phyloP scores from a whole-genome alignment of 2,329 filamentous ascomycete species.

The Trichoderma sp. region DNA sequence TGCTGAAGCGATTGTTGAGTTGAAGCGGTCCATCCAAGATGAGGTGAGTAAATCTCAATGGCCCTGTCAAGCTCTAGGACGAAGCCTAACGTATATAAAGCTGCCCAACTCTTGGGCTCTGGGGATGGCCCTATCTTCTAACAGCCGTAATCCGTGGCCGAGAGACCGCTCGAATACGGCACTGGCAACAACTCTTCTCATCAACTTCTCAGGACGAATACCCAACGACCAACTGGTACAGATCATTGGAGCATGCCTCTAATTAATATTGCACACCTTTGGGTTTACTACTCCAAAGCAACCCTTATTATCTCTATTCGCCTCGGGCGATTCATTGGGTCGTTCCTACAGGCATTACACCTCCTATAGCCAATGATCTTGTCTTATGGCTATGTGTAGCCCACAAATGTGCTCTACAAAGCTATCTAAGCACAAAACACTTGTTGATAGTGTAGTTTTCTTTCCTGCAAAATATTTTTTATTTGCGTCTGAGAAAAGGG shows the following conservation, averaged over 20 bases:
- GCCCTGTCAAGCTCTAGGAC: neutral
- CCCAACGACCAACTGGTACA: constrained; percentile 32
- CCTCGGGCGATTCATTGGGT: neutral
- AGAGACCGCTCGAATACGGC: constrained; percentile 33
- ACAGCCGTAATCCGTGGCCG: constrained; percentile 27
- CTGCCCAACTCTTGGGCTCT: constrained; percentile 35
- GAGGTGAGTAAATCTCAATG: constrained; percentile 28
- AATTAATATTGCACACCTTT: neutral
- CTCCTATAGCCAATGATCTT: neutral
- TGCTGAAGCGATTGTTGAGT: constrained; percentile 24
- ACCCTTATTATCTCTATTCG: neutral
- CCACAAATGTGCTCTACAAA: neutral
- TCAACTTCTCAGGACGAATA: constrained; percentile 33
- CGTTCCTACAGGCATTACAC: neutral
- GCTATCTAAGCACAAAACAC: neutral
- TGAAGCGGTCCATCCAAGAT: constrained; percentile 32
- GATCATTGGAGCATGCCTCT: constrained; percentile 33
- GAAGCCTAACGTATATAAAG: constrained; percentile 17
- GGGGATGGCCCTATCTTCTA: constrained; percentile 31
- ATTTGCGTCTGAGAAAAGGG: neutral
- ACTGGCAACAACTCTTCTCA: constrained; percentile 32
- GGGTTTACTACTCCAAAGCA: neutral
- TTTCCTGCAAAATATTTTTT: neutral
- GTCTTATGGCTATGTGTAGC: neutral
- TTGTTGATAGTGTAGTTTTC: neutral